Evolutionary conservation across 1,139 yeast genomes (phyloP), one percentile per base, ranked within the genome.

Genomic region (Debaryomyces udenii): DNA sequence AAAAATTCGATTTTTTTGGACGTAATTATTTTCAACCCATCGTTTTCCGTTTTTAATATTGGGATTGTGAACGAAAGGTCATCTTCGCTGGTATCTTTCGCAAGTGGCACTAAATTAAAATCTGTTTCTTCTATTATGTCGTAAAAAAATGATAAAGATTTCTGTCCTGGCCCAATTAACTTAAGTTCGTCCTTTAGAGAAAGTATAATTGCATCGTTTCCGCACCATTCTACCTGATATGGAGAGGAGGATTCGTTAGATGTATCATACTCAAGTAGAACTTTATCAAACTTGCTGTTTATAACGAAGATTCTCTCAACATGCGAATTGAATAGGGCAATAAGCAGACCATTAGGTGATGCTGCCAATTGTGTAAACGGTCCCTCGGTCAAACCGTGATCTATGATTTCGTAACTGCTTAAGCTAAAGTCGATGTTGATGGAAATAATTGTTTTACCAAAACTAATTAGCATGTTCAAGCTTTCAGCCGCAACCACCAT

Each of bases 201-300:
- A 24, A 80, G 34, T 0, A 81, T 82, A 1, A 90, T 81, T 0
- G 94, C 89, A 64, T 89, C 96, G 51, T 84, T 82, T 0, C 93
- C 89, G 61, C 96, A 87, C 97, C 97, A 91, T 45, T 74, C 75
- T 9, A 88, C 64, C 47, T 77, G 77, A 29, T 61, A 55, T 1
- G 73, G 61, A 54, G 72, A 15, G 36, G 64, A 48, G 31, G 70
- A 60, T 46, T 66, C 74, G 44, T 59, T 64, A 16, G 67, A 56
- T 1, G 69, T 60, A 42, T 71, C 72, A 42, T 78, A 77, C 41
- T 80, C 83, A 27, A 81, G 64, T n/a, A 84, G 61, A 3, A 74
- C 69, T 34, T 72, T 73, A 41, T 73, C 69, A 47, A 83, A 80
- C 38, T 71, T 67, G 9, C 70, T 60, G 18, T 80, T 79, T 23